Evolutionary conservation across 2,329 filamentous ascomycete species (phyloP), one percentile per base, ranked within the genome.

Genomic region (Trichophyton simii): DNA sequence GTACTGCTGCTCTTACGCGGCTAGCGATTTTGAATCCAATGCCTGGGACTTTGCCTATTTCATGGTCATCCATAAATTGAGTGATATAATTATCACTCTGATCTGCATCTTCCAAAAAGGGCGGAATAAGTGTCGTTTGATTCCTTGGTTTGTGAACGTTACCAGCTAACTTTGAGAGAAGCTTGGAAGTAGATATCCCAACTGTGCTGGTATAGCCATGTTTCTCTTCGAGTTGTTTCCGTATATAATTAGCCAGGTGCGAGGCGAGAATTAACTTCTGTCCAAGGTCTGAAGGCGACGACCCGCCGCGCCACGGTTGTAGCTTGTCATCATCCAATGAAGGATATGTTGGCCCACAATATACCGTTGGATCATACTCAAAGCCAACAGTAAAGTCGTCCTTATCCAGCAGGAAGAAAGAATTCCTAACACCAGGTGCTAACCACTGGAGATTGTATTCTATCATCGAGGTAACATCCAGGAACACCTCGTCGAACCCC

Each of bases 191-290:
- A 1, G 91, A 87, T 22, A 97, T 84, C 3, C 92, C 92, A 48
- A 89, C 91, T 0, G 91, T 92, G 31, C 87, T 87, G 0, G 91
- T 96, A 73, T 92, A 96, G 1, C 90, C 89, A 68, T 85, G 87
- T 54, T 89, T 80, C 54, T 85, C 78, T 68, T 95, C 88, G 9
- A 97, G 77, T 68, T 83, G 82, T 61, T 80, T 76, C 11, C 92
- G 85, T 28, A 97, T 73, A 70, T 92, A 80, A 34, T 83, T 78
- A 3, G 90, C 90, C 36, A 97, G 76, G 73, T 96, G 90, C 9
- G 90, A 94, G 3, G 84, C 91, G 7, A 96, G 77, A 11, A 87
- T 76, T 38, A 96, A 79, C 46, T 87, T 84, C 60, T 86, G 54
- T 79, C 72, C 36, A 66, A 68, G 20, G 63, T 60, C 59, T 62